A percentile compares a stretch with the other conserved stretches of the same genome.
These are phyloP conservation scores for Septoria linicola DNA, from an alignment of 2,329 filamentous ascomycete species.

Conservation along the genomic window DNA sequence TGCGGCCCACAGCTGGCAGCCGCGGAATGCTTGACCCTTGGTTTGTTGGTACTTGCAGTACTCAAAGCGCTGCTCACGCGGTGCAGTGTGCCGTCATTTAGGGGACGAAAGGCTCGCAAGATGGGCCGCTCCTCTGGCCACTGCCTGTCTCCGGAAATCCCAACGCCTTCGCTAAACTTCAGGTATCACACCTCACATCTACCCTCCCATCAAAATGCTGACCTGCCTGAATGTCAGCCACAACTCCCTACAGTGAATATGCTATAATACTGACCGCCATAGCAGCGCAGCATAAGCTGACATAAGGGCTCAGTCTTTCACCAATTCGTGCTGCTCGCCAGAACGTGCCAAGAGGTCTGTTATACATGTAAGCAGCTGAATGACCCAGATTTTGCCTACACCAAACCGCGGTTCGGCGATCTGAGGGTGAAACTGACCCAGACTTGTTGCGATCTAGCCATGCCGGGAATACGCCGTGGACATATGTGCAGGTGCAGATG, in stretches of 20 bases:
- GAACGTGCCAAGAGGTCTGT: constrained; percentile 66
- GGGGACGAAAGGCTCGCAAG: too few relatives aligned
- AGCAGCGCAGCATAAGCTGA: constrained; percentile 85
- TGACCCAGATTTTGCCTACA: too few relatives aligned
- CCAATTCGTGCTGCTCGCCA: constrained; percentile 96
- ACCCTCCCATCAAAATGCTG: constrained; percentile 31
- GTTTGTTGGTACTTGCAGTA: too few relatives aligned
- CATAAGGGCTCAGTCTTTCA: constrained; percentile 89
- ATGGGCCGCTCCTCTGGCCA: too few relatives aligned
- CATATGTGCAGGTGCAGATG: constrained; percentile 93
- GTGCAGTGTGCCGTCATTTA: too few relatives aligned
- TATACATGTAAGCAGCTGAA: not conserved
- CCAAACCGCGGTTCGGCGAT: too few relatives aligned
- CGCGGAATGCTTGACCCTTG: too few relatives aligned
- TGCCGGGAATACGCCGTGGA: constrained; percentile 83
- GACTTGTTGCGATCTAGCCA: constrained; percentile 93
- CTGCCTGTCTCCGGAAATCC: not conserved
- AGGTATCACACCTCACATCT: constrained; percentile 3
- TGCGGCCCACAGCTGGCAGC: too few relatives aligned
- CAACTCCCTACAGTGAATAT: not conserved
- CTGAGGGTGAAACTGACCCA: too few relatives aligned
- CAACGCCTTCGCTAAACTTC: constrained; percentile 29
- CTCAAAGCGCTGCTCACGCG: too few relatives aligned
- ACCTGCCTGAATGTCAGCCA: constrained; percentile 20
- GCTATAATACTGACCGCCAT: constrained; percentile 74